Percentiles rank a stretch among this genome's conserved stretches.
These are phyloP conservation scores for Sphaerulina populicola DNA, from an alignment of 2,329 filamentous ascomycete genomes.

Conservation along the genomic window DNA sequence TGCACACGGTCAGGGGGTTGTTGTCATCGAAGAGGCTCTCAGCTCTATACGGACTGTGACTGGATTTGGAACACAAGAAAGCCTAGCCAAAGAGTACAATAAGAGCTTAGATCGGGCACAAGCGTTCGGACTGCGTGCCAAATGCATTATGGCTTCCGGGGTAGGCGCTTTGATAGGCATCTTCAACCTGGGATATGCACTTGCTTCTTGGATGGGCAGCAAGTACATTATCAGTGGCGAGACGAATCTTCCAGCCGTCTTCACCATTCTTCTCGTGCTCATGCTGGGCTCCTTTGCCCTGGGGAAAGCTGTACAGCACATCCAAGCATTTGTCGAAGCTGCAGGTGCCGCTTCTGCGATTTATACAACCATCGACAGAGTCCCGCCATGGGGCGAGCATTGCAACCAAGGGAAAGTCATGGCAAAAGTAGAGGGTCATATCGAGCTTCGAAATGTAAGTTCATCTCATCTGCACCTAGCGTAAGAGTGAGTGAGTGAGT, in stretches of 20 bases:
- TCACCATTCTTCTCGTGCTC: conserved; percentile 81
- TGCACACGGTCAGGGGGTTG: conserved; percentile 75
- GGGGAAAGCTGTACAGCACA: conserved; percentile 76
- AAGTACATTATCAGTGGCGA: conserved; percentile 61
- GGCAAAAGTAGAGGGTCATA: conserved; percentile 64
- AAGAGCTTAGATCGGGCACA: conserved; percentile 63
- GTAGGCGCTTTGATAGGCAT: conserved; percentile 74
- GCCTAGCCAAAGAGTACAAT: conserved; percentile 78
- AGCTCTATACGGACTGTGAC: conserved; percentile 85
- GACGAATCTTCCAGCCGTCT: conserved; percentile 58
- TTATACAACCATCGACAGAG: conserved; percentile 82
- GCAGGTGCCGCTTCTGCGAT: conserved; percentile 83
- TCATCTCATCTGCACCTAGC: neutral
- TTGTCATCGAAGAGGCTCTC: conserved; percentile 85
- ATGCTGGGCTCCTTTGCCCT: conserved; percentile 91
- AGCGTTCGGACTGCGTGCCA: conserved; percentile 65
- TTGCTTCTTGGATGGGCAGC: conserved; percentile 83
- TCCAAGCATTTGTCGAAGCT: conserved; percentile 75
- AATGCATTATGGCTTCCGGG: conserved; percentile 66
- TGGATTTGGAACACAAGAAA: conserved; percentile 86
- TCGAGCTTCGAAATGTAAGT: conserved; percentile 60
- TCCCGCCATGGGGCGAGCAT: conserved; percentile 72
- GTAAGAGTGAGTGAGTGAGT: neutral
- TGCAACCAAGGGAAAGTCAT: conserved; percentile 61
- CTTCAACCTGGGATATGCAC: conserved; percentile 75